Evolutionary conservation across 1,139 yeast species (phyloP), one percentile per base, ranked within the genome.

Genomic region (Suhomyces bribrorum): DNA sequence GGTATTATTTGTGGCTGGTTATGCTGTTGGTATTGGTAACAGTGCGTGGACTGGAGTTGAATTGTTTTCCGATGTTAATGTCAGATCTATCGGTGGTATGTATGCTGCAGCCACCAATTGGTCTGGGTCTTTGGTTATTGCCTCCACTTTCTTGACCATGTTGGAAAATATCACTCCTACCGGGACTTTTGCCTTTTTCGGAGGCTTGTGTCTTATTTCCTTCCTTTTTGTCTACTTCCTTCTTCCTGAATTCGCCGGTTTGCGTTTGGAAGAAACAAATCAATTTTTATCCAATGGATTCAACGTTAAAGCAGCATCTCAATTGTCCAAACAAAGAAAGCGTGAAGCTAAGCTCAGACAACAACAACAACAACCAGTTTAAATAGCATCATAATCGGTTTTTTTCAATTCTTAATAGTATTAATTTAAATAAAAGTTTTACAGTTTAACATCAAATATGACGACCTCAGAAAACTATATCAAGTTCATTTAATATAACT

Each of bases 41-140:
- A 90, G 88, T 44, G 97, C 98, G 35, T 90, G 98, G 98, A 96
- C 92, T 55, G 97, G 95, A 57, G 86, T 92, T 38, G 98, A 90
- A 64, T 69, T 89, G 53, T 88, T 90, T 69, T 92, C 97, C 18
- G 95, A 89, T 71, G 75, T 72, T 30, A 79, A 81, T 48, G 97
- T 90, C 27, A 80, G 98, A 60, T 94, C 96, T 39, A 76, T 88
- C 31, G 98, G 97, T 43, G 83, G 89, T 2, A 86, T 95, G 50
- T 83, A 80, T 53, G 90, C 97, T 3, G 86, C 97, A n/a, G 88
- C 90, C 20, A 83, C 92, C 31, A 92, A 92, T 69, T 92, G 98
- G 98, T 81, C 89, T 11, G 97, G 97, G 36, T 88, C 96, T 20
- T 71, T 92, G 54, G 85, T 88, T 29, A 86, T 90, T 57, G 87